phyloP scores from a whole-genome alignment of 768 basidiomycete genomes.

The Porpolomopsis calyptriformis region DNA sequence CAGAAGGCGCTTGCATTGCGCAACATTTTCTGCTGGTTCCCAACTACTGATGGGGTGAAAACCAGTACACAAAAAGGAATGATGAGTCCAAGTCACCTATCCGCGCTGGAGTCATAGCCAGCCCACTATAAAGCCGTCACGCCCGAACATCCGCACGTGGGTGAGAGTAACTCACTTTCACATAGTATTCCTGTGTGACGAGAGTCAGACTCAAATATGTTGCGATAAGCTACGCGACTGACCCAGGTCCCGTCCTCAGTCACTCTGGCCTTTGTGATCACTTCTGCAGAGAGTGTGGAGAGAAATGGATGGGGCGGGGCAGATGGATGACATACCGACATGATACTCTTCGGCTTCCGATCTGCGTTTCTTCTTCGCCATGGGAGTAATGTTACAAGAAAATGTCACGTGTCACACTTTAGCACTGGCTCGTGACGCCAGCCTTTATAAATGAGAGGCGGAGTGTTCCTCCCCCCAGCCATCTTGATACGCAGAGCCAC shows the following conservation, averaged over 20 bases:
- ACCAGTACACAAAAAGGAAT: background rate
- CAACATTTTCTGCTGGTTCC: slow-evolving; percentile 56
- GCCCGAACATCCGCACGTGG: background rate
- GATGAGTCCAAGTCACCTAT: slow-evolving; percentile 33
- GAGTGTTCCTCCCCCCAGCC: background rate
- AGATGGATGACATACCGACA: slow-evolving; percentile 30
- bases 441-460: background rate
- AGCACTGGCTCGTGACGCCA: background rate
- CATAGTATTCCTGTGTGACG: slow-evolving; percentile 44
- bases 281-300: slow-evolving; percentile 1
- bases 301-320: background rate
- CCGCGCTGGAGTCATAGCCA: slow-evolving; percentile 43
- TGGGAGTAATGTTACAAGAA: slow-evolving; percentile 7
- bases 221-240: background rate
- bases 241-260: background rate
- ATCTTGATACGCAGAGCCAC: background rate
- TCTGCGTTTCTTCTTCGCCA: slow-evolving; percentile 9
- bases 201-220: background rate
- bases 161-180: slow-evolving; percentile 38
- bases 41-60: slow-evolving; percentile 32
- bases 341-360: slow-evolving; percentile 29
- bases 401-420: background rate
- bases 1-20: slow-evolving; percentile 46
- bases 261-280: slow-evolving; percentile 2
- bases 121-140: slow-evolving; percentile 38